These are phyloP conservation scores for Amanita rimosa DNA, from an alignment of 768 basidiomycete species.

Conservation along the genomic window DNA sequence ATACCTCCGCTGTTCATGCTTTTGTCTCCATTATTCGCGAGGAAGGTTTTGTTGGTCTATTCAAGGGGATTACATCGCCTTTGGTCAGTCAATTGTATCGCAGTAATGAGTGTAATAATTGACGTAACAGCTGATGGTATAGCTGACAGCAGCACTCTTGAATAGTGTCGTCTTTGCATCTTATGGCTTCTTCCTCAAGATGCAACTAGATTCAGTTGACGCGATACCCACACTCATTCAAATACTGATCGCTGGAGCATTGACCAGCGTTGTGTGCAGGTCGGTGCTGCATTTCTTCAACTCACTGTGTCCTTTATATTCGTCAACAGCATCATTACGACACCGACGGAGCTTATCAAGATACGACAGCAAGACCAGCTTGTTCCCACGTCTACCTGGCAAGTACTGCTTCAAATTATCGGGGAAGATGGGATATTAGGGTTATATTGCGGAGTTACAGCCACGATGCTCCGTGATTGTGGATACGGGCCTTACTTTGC, in stretches of 20 bases:
- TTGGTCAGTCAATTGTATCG: constrained; percentile 36
- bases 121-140: background rate
- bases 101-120: background rate
- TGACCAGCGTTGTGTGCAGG: constrained; percentile 74
- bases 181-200: constrained; percentile 68
- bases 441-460: constrained; percentile 65
- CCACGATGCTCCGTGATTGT: constrained; percentile 66
- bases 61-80: constrained; percentile 72
- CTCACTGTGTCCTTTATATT: background rate
- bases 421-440: constrained; percentile 46
- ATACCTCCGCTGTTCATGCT: constrained; percentile 56
- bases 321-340: constrained; percentile 57
- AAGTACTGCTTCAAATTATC: constrained; percentile 47
- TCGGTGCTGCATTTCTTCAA: constrained; percentile 24
- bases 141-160: constrained; percentile 65
- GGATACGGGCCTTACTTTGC: constrained; percentile 85
- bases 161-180: constrained; percentile 84
- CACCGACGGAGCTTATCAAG: constrained; percentile 83
- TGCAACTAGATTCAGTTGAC: constrained; percentile 39
- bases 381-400: constrained; percentile 32
- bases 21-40: constrained; percentile 57
- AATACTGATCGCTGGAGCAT: constrained; percentile 68
- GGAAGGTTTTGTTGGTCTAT: constrained; percentile 58
- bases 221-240: constrained; percentile 55
- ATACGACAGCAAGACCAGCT: constrained; percentile 65